Conservation (phyloP, 352 stramenopile species). For the Paralagenidium karlingii region DNA sequence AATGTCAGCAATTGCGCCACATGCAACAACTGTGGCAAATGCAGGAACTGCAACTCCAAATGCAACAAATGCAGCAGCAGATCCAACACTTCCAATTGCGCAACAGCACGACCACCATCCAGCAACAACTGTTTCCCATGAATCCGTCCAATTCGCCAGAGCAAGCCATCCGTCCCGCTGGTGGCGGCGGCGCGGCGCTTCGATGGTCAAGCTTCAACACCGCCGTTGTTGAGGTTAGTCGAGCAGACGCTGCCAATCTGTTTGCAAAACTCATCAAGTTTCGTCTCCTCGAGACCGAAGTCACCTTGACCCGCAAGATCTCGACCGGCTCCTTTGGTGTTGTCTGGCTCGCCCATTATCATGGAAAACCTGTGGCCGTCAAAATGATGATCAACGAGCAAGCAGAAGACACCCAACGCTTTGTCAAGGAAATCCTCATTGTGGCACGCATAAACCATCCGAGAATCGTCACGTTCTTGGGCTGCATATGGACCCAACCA, state of each 20-base stretch:
- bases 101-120: no score
- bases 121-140: no score
- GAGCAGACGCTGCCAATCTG: constrained; percentile 32
- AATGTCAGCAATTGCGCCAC: no score
- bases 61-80: no score
- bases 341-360: constrained; percentile 79
- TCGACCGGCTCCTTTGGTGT: constrained; percentile 72
- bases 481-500: constrained; percentile 43
- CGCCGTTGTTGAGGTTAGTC: no score
- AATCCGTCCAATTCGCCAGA: no score
- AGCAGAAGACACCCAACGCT: constrained; percentile 43
- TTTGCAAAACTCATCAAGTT: constrained; percentile 63
- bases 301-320: constrained; percentile 71
- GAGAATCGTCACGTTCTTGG: constrained; percentile 73
- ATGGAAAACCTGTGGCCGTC: constrained; percentile 70
- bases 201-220: no score
- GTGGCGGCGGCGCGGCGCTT: no score
- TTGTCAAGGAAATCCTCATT: constrained; percentile 69
- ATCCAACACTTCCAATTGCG: no score
- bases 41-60: no score
- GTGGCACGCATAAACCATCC: constrained; percentile 68
- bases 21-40: no score
- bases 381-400: constrained; percentile 87
- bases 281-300: constrained; percentile 68
- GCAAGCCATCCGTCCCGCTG: no score